phyloP scores from a whole-genome alignment of 352 stramenopile species.

The Phytophthora citricola region DNA sequence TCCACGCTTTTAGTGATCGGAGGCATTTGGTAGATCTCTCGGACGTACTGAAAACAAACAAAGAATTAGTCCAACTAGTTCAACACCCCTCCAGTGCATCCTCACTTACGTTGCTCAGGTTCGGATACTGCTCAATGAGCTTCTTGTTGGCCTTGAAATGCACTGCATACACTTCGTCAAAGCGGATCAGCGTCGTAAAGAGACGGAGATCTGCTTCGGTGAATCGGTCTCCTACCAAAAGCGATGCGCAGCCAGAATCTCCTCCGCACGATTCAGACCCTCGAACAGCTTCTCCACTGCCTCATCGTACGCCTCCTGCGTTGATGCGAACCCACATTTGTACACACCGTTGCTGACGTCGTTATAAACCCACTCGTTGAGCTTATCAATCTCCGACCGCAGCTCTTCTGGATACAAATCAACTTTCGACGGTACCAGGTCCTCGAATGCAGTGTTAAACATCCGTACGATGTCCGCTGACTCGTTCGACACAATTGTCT shows the following conservation, averaged over 20 bases:
- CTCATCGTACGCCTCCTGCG: slow-evolving; percentile 87
- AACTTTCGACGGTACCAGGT: slow-evolving; percentile 72
- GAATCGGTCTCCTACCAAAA: slow-evolving; percentile 80
- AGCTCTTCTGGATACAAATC: slow-evolving; percentile 91
- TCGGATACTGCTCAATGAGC: slow-evolving; percentile 80
- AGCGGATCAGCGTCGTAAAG: slow-evolving; percentile 94
- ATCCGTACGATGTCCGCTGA: slow-evolving; percentile 96
- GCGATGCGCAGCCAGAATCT: slow-evolving; percentile 69
- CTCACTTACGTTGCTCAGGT: slow-evolving; percentile 69
- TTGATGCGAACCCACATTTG: slow-evolving; percentile 62
- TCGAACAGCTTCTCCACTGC: slow-evolving; percentile 87
- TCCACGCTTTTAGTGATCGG: slow-evolving; percentile 47
- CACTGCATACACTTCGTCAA: slow-evolving; percentile 93
- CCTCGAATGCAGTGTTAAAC: slow-evolving; percentile 93
- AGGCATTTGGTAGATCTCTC: slow-evolving; percentile 56
- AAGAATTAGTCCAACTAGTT: slow-evolving; percentile 1
- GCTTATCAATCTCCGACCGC: slow-evolving; percentile 73
- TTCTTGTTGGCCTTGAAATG: slow-evolving; percentile 89
- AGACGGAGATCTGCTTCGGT: slow-evolving; percentile 91
- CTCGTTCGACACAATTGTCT: slow-evolving; percentile 97
- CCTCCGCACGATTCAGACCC: slow-evolving; percentile 85
- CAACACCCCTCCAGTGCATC: not conserved
- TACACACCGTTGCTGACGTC: slow-evolving; percentile 94
- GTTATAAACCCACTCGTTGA: slow-evolving; percentile 93
- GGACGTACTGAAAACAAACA: slow-evolving; percentile 42